A percentile compares a stretch with the other conserved stretches of the same genome.
Evolutionary conservation across 2,329 filamentous ascomycete species (phyloP).

Genomic region (Pyrenophora seminiperda): DNA sequence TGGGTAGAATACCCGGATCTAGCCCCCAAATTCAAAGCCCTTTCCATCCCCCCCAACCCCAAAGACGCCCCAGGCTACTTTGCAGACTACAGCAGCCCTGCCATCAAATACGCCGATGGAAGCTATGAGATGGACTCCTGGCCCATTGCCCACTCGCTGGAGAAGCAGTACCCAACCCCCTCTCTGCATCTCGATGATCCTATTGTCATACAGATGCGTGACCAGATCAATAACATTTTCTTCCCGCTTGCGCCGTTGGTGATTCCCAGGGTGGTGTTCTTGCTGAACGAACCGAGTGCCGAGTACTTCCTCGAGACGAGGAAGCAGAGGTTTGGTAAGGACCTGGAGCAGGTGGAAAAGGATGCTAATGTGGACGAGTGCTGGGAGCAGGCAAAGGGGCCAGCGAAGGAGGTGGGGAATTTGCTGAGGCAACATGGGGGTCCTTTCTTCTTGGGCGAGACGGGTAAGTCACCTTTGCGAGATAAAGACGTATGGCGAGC

Average conservation of each 20-base stretch:
- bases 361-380: constrained; percentile 57
- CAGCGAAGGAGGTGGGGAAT: constrained; percentile 44
- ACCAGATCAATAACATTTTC: constrained; percentile 41
- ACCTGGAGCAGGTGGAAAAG: constrained; percentile 56
- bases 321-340: constrained; percentile 56
- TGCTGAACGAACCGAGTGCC: constrained; percentile 59
- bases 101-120: constrained; percentile 61
- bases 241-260: constrained; percentile 24
- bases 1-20: constrained; percentile 74
- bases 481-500: constrained; percentile 28
- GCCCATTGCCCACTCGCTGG: constrained; percentile 64
- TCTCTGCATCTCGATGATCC: constrained; percentile 63
- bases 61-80: constrained; percentile 38
- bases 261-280: constrained; percentile 52
- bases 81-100: constrained; percentile 60
- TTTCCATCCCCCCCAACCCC: constrained; percentile 55
- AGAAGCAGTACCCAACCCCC: constrained; percentile 63
- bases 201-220: constrained; percentile 53
- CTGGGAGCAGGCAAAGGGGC: constrained; percentile 55
- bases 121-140: constrained; percentile 68
- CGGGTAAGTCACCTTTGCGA: constrained; percentile 34
- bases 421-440: constrained; percentile 63
- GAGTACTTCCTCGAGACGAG: constrained; percentile 65
- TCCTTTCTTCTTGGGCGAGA: constrained; percentile 65
- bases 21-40: constrained; percentile 56